Percentiles rank a stretch among this genome's conserved stretches.
phyloP scores from a whole-genome alignment of 2,329 filamentous ascomycete genomes.

The Didymella pinodella region DNA sequence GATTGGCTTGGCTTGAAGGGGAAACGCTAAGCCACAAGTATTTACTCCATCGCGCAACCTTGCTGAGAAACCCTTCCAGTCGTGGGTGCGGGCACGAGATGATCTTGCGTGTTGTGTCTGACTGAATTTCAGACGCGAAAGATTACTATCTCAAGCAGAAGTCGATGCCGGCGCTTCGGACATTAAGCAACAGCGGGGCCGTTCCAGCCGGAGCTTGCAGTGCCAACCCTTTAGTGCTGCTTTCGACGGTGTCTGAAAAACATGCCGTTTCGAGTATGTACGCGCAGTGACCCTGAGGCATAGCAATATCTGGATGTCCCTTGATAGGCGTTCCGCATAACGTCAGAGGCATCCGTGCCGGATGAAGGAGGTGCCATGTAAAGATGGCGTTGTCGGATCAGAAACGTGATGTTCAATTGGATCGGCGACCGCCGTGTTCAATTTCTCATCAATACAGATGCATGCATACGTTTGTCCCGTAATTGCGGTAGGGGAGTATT shows the following conservation, averaged over 20 bases:
- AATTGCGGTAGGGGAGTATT: not conserved
- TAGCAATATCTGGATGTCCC: not conserved
- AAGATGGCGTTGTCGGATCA: not conserved
- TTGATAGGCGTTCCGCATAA: not conserved
- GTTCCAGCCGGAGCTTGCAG: constrained; percentile 40
- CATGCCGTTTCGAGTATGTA: constrained; percentile 41
- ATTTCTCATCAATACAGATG: constrained; percentile 3
- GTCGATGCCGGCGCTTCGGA: constrained; percentile 10
- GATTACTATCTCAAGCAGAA: not conserved
- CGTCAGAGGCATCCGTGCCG: not conserved
- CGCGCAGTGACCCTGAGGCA: not conserved
- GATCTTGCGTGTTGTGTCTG: not conserved
- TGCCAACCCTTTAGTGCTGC: constrained; percentile 50
- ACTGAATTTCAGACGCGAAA: not conserved
- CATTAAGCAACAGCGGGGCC: constrained; percentile 25
- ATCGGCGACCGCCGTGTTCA: constrained; percentile 9
- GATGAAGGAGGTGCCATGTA: not conserved
- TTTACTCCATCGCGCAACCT: constrained; percentile 10
- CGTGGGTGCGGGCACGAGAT: not conserved
- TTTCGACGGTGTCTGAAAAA: constrained; percentile 33
- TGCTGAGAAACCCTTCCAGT: not conserved
- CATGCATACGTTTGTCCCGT: not conserved
- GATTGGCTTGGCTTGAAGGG: constrained; percentile 15
- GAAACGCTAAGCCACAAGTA: constrained; percentile 15
- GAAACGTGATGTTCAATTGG: not conserved